Base-by-base conservation (phyloP, 1,284 basidiomycete species). In the Ustilago sp. region DNA sequence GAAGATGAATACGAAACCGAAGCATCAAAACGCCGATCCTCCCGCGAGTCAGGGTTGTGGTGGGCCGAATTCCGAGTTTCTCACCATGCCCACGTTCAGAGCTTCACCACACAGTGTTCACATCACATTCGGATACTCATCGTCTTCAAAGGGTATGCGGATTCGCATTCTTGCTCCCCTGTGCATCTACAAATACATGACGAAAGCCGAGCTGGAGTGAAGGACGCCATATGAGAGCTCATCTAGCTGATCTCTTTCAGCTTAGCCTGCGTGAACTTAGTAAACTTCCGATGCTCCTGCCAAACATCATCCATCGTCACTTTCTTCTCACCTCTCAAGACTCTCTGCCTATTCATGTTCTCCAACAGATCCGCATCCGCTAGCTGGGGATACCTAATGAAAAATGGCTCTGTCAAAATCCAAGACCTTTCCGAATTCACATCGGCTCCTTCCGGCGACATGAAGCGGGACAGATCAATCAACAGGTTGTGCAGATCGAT, bases 351-450 rank as follows among this genome's bases (percentile, higher is more conserved):
- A 43, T 80, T 80, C 8, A 45, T 63, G n/a, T 56, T 69, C 28
- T 63, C 68, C 34, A 80, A 31, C 54, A 71, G 4, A 0, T 51
- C 23, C 11, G 57, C 62, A 47, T 79, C 74, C 2, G 65, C 67
- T 48, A 80, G 56, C 50, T 65, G 56, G 32, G 80, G 80, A 48
- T 78, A 80, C 9, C 74, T 52, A 32, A 80, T 60, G 11, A 81
- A 54, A 32, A 81, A 82, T 3, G 72, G 69, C 51, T 67, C 34
- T 9, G 68, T 61, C 28, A 82, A 39, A 43, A 66, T 68, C 77
- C 78, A 82, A n/a, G 36, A 66, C 23, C 53, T 38, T 38, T 79
- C 72, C 8, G 56, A 51, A 8, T 60, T 59, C 4, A 71, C 55
- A 53, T 80, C 81, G 11, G 71, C 74, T 2, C 69, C 64, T 5